These are phyloP conservation scores for Orbilia javanica DNA, from an alignment of 2,329 filamentous ascomycete species.

Conservation along the genomic window DNA sequence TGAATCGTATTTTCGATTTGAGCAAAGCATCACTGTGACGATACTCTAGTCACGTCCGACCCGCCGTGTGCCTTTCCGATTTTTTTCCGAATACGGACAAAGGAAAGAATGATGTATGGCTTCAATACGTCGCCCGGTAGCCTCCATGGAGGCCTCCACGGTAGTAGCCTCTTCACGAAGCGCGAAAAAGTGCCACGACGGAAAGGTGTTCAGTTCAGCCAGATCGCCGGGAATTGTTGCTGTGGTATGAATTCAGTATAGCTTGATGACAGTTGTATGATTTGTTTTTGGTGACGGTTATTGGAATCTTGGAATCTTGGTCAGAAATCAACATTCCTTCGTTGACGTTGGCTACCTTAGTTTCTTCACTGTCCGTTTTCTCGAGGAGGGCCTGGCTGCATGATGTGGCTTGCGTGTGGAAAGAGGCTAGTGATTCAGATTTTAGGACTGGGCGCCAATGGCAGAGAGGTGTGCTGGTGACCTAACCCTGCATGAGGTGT, in stretches of 20 bases:
- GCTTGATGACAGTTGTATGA: slow-evolving; percentile 15
- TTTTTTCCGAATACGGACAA: slow-evolving; percentile 25
- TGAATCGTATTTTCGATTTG: neutral
- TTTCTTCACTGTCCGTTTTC: slow-evolving; percentile 23
- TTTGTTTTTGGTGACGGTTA: neutral
- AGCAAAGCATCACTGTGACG: slow-evolving; percentile 36
- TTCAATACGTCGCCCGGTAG: slow-evolving; percentile 5
- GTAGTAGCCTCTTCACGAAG: too few species aligned
- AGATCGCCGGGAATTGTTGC: slow-evolving; percentile 40
- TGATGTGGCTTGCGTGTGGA: slow-evolving; percentile 44
- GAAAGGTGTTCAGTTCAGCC: slow-evolving; percentile 58
- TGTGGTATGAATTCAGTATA: slow-evolving; percentile 31
- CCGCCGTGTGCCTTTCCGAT: neutral
- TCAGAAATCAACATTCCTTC: slow-evolving; percentile 56
- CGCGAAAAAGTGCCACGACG: slow-evolving; percentile 39
- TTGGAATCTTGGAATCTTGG: slow-evolving; percentile 51
- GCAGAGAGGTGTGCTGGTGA: slow-evolving; percentile 22
- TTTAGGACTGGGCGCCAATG: slow-evolving; percentile 4
- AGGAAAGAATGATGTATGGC: slow-evolving; percentile 21
- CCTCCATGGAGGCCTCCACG: slow-evolving; percentile 21
- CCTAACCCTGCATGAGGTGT: slow-evolving; percentile 48
- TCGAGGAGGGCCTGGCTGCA: slow-evolving; percentile 20
- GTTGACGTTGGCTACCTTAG: slow-evolving; percentile 24
- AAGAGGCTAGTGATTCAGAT: slow-evolving; percentile 44
- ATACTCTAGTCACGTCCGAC: slow-evolving; percentile 14